A percentile compares a stretch with the other conserved stretches of the same genome.
Evolutionary conservation across 2,329 filamentous ascomycete species (phyloP).

Genomic region (Colletotrichum aenigma): DNA sequence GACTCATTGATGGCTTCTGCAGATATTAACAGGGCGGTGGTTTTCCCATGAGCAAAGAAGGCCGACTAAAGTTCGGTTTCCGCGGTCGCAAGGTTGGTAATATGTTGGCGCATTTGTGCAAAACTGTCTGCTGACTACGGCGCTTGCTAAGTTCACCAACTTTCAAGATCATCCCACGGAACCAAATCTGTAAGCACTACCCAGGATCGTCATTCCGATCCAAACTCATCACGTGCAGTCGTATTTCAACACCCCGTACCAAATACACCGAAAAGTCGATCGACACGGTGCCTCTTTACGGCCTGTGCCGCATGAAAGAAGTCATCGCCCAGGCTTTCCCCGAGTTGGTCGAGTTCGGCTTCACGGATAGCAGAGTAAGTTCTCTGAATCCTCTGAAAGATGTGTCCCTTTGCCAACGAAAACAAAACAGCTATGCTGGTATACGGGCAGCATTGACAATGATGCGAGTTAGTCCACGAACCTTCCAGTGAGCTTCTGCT

Average conservation of each 20-base stretch:
- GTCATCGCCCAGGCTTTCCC: constrained; percentile 25
- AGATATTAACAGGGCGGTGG: constrained; percentile 24
- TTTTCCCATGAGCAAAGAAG: constrained; percentile 26
- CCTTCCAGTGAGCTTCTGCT: neutral
- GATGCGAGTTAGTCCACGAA: neutral
- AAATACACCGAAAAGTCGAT: constrained; percentile 26
- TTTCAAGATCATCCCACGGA: neutral
- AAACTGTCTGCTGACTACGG: neutral
- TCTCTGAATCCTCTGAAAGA: neutral
- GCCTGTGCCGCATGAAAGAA: constrained; percentile 26
- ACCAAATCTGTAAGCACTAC: neutral
- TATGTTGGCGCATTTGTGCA: neutral
- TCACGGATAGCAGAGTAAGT: constrained; percentile 22
- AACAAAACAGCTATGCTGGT: constrained; percentile 5
- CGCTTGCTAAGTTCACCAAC: neutral
- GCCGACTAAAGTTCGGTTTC: constrained; percentile 29
- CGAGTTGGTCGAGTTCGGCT: constrained; percentile 26
- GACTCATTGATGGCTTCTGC: neutral
- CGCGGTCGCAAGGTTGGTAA: constrained; percentile 16
- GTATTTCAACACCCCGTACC: constrained; percentile 24
- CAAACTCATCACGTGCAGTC: neutral
- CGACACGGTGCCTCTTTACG: constrained; percentile 27
- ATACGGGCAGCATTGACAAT: constrained; percentile 10
- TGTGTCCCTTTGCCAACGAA: neutral
- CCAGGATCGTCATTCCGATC: neutral